phyloP scores from a whole-genome alignment of 1,139 yeast species.

The Hanseniaspora uvarum region DNA sequence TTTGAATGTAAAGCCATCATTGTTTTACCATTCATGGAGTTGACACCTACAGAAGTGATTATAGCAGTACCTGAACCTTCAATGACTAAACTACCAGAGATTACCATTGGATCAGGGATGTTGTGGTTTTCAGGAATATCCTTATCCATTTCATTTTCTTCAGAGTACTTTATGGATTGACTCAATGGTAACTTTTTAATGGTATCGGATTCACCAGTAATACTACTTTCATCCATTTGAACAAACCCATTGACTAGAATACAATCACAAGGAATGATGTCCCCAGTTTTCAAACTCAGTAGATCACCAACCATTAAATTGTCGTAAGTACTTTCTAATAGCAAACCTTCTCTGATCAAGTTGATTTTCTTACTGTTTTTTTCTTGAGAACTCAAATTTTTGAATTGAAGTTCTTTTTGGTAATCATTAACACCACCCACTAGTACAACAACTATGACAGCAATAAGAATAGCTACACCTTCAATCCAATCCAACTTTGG shows the following conservation, averaged over 20 bases:
- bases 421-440: conserved; percentile 94
- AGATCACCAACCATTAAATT: conserved; percentile 82
- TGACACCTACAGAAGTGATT: conserved; percentile 80
- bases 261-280: conserved; percentile 82
- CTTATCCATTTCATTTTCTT: conserved; percentile 20
- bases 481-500: conserved; percentile 96
- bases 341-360: conserved; percentile 59
- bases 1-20: conserved; percentile 69
- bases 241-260: conserved; percentile 62
- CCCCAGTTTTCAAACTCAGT: conserved; percentile 80
- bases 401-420: conserved; percentile 91
- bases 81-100: conserved; percentile 81
- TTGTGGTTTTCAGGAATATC: conserved; percentile 23
- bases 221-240: conserved; percentile 83
- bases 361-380: conserved; percentile 65
- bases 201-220: conserved; percentile 89
- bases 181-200: conserved; percentile 54
- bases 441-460: conserved; percentile 76
- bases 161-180: conserved; percentile 36
- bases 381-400: conserved; percentile 72
- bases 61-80: conserved; percentile 81
- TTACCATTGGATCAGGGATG: conserved; percentile 64
- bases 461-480: conserved; percentile 93
- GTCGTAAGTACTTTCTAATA: conserved; percentile 58
- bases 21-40: conserved; percentile 86